These are phyloP conservation scores for Odontarrhena argentea DNA, from an alignment of 345 rosid species.

Conservation along the genomic window DNA sequence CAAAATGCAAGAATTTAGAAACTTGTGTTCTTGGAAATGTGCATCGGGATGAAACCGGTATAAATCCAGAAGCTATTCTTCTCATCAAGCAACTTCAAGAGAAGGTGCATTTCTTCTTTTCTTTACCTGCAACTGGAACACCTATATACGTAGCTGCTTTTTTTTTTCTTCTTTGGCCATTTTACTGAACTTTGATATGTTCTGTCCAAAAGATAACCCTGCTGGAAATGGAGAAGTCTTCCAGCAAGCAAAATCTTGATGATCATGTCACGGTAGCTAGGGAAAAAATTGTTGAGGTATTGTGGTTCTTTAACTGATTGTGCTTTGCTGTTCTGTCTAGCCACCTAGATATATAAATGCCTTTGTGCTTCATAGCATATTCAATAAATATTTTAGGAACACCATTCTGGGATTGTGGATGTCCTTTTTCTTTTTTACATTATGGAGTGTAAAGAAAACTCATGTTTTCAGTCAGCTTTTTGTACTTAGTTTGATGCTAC, in stretches of 20 bases:
- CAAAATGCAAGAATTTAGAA: slow-evolving; percentile 35
- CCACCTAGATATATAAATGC: not conserved
- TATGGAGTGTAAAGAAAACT: not conserved
- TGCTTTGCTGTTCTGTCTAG: slow-evolving; percentile 25
- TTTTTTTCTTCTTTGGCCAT: slow-evolving; percentile 15
- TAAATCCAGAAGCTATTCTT: slow-evolving; percentile 59
- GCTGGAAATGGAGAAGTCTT: slow-evolving; percentile 68
- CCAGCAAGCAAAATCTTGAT: slow-evolving; percentile 71
- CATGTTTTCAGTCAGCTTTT: not conserved
- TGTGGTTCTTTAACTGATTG: slow-evolving; percentile 18
- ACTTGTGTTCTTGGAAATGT: slow-evolving; percentile 27
- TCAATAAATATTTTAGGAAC: not conserved
- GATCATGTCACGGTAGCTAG: slow-evolving; percentile 51
- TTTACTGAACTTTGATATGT: slow-evolving; percentile 26
- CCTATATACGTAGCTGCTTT: slow-evolving; percentile 21
- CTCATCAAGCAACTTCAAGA: slow-evolving; percentile 86
- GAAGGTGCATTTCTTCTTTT: slow-evolving; percentile 57
- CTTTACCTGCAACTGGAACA: slow-evolving; percentile 1
- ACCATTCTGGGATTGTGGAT: not conserved
- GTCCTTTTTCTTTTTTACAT: not conserved
- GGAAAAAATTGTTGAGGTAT: slow-evolving; percentile 77
- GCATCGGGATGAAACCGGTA: slow-evolving; percentile 43
- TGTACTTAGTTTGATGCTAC: slow-evolving; percentile 19
- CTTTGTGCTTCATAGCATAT: not conserved
- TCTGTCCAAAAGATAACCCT: slow-evolving; percentile 54